Percentiles rank a stretch among this genome's conserved stretches.
These are phyloP conservation scores for Collybia sordida DNA, from an alignment of 768 basidiomycete species.

Conservation along the genomic window DNA sequence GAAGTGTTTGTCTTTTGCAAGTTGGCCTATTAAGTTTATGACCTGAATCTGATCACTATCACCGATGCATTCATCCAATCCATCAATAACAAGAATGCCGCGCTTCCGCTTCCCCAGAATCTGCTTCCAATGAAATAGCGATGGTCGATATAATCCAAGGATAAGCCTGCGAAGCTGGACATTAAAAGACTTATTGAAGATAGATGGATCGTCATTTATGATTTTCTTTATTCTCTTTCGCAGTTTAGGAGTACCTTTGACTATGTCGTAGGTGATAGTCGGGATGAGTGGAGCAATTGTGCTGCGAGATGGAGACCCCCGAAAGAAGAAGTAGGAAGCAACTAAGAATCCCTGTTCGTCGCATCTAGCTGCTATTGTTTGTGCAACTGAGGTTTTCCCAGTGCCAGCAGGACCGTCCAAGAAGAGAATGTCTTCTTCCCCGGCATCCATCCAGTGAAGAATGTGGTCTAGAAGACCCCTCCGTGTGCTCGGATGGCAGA, in stretches of 20 bases:
- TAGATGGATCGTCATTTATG: conserved; percentile 10
- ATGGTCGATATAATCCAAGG: conserved; percentile 4
- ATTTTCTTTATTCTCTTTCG: conserved; percentile 5
- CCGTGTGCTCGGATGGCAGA: too few relatives aligned
- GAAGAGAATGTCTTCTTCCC: too few relatives aligned
- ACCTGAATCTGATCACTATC: conserved; percentile 9
- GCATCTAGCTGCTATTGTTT: conserved; percentile 20
- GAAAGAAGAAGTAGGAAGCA: conserved; percentile 35
- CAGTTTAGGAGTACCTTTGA: conserved; percentile 2
- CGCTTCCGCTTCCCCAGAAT: background rate
- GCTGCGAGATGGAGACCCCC: conserved; percentile 22
- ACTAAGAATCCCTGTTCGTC: conserved; percentile 16
- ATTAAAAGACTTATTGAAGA: conserved; percentile 8
- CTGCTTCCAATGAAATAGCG: background rate
- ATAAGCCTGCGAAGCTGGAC: conserved; percentile 17
- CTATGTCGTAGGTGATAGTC: conserved; percentile 27
- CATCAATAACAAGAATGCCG: conserved; percentile 21
- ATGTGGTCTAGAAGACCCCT: too few relatives aligned
- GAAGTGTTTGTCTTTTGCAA: background rate
- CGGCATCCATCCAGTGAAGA: too few relatives aligned
- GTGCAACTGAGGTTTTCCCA: conserved; percentile 23
- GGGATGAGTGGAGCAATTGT: conserved; percentile 23
- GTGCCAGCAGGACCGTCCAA: conserved; percentile 19
- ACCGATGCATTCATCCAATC: conserved; percentile 26
- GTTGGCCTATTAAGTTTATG: conserved; percentile 7